Conservation (phyloP, 1,139 yeast genomes). For the Magnusiomyces ingens region DNA sequence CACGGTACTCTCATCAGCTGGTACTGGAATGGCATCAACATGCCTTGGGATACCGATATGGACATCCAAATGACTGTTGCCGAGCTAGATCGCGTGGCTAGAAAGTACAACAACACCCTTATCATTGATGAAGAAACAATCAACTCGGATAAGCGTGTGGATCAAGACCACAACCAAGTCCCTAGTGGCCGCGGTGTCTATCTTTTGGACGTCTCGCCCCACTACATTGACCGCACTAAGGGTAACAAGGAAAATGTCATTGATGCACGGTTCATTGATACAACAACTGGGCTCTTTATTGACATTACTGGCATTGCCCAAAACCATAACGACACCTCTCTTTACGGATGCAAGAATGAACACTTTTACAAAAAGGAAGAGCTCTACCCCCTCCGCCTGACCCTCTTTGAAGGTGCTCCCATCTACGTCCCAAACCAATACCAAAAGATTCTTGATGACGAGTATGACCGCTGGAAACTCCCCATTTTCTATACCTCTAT, state of each 20-base stretch:
- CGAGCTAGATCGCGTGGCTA: constrained; percentile 47
- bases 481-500: constrained; percentile 18
- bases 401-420: constrained; percentile 52
- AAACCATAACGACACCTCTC: background rate
- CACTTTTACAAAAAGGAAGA: constrained; percentile 47
- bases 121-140: constrained; percentile 51
- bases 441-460: constrained; percentile 36
- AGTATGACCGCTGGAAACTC: constrained; percentile 25
- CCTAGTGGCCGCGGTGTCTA: constrained; percentile 36
- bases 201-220: constrained; percentile 40
- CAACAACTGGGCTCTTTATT: constrained; percentile 65
- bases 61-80: constrained; percentile 63
- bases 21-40: constrained; percentile 57
- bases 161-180: background rate
- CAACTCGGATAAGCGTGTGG: background rate
- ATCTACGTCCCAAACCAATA: constrained; percentile 51
- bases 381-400: constrained; percentile 47
- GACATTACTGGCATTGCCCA: constrained; percentile 42
- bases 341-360: constrained; percentile 37
- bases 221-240: constrained; percentile 30
- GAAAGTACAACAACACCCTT: constrained; percentile 45
- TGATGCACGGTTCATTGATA: constrained; percentile 75
- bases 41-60: constrained; percentile 69
- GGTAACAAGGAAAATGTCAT: constrained; percentile 57
- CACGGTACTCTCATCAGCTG: constrained; percentile 66